phyloP scores from a whole-genome alignment of 2,329 filamentous ascomycete species.

The Lomentospora prolificans region DNA sequence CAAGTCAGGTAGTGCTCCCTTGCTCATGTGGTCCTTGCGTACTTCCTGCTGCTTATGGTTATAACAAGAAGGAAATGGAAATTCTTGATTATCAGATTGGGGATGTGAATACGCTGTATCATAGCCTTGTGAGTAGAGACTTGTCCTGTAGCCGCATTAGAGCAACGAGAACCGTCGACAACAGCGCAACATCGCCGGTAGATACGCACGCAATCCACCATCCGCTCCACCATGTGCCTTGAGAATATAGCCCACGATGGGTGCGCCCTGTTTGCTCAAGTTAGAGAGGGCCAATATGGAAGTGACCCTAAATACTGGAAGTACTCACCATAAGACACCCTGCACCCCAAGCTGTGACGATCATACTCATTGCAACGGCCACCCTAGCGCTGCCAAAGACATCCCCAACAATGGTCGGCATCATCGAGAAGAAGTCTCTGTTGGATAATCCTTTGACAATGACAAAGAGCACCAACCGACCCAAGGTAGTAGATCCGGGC shows the following conservation, averaged over 20 bases:
- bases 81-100: too few relatives aligned
- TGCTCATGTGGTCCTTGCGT: too few relatives aligned
- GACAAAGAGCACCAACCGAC: conserved; percentile 44
- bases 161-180: conserved; percentile 30
- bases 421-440: conserved; percentile 53
- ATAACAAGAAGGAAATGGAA: too few relatives aligned
- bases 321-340: conserved; percentile 46
- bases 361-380: conserved; percentile 50
- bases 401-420: conserved; percentile 52
- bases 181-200: conserved; percentile 49
- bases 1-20: too few relatives aligned
- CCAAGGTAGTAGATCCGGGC: conserved; percentile 46
- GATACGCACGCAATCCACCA: conserved; percentile 39
- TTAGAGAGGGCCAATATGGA: not conserved
- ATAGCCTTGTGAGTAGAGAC: conserved; percentile 26
- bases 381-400: conserved; percentile 47
- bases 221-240: conserved; percentile 42
- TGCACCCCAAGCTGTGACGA: conserved; percentile 48
- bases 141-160: conserved; percentile 32
- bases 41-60: too few relatives aligned
- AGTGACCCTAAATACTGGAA: not conserved
- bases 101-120: too few relatives aligned
- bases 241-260: conserved; percentile 51
- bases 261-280: conserved; percentile 41
- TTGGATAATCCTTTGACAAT: conserved; percentile 51